phyloP scores from a whole-genome alignment of 192 early-diverging fungal species.

The Coemansia sp. region DNA sequence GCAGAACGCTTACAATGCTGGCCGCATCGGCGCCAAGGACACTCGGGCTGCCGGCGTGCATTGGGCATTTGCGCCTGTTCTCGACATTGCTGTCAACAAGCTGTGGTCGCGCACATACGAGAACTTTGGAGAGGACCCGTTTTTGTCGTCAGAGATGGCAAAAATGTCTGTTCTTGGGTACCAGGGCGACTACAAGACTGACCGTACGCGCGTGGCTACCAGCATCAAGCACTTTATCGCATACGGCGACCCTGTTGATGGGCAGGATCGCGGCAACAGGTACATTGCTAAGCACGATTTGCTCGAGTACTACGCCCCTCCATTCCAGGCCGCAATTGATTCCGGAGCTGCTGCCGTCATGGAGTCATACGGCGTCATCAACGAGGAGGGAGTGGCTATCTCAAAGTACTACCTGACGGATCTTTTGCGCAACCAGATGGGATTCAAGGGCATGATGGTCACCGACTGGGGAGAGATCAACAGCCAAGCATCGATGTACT shows the following conservation, averaged over 20 bases:
- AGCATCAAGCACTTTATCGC: slow-evolving; percentile 49
- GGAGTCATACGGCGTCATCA: slow-evolving; percentile 65
- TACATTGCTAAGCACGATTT: slow-evolving; percentile 59
- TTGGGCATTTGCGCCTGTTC: slow-evolving; percentile 65
- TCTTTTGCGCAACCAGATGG: slow-evolving; percentile 58
- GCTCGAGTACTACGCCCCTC: slow-evolving; percentile 63
- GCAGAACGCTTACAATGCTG: slow-evolving; percentile 57
- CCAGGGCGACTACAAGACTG: slow-evolving; percentile 67
- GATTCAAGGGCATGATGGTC: slow-evolving; percentile 62
- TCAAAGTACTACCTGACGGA: slow-evolving; percentile 62
- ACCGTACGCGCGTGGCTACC: slow-evolving; percentile 62
- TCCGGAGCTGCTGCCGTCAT: slow-evolving; percentile 61
- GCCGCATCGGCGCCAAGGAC: slow-evolving; percentile 64
- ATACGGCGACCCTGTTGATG: background rate
- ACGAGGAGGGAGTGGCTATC: slow-evolving; percentile 59
- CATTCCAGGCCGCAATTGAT: slow-evolving; percentile 59
- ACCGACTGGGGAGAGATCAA: slow-evolving; percentile 66
- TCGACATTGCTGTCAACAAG: slow-evolving; percentile 64
- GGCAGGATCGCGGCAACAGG: slow-evolving; percentile 27
- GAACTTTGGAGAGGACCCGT: slow-evolving; percentile 64
- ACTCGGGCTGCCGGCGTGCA: slow-evolving; percentile 64
- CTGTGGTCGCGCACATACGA: slow-evolving; percentile 62
- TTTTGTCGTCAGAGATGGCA: slow-evolving; percentile 56
- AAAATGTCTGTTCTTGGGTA: slow-evolving; percentile 56
- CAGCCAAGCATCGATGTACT: slow-evolving; percentile 34